Conservation (phyloP, 208 protist species). For the Sergeia podlipaevii region DNA sequence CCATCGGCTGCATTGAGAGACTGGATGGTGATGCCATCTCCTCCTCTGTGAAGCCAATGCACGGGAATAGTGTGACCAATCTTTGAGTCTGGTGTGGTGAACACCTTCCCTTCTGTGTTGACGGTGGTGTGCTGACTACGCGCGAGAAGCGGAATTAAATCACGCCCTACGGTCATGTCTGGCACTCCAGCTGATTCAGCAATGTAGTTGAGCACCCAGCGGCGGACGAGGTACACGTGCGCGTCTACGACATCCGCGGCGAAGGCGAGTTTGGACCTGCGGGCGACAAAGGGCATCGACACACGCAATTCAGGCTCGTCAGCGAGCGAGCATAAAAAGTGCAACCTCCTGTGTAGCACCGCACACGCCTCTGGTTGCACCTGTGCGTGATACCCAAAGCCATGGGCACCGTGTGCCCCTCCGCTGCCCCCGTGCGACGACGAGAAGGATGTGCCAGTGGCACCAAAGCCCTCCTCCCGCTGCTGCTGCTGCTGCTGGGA, state of each 20-base stretch:
- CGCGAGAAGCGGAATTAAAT: constrained; percentile 66
- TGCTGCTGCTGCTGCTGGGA: not conserved
- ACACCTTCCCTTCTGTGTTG: constrained; percentile 34
- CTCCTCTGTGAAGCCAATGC: constrained; percentile 48
- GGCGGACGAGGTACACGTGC: constrained; percentile 64
- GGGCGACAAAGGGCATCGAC: constrained; percentile 56
- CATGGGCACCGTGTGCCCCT: not conserved
- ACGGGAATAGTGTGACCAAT: constrained; percentile 46
- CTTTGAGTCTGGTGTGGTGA: constrained; percentile 49
- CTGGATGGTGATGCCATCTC: constrained; percentile 32
- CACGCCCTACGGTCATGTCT: not conserved
- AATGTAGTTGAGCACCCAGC: constrained; percentile 76
- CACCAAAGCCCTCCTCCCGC: not conserved
- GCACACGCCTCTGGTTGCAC: not conserved
- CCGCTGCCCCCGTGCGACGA: not conserved
- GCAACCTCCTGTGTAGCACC: constrained; percentile 50
- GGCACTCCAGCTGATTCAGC: constrained; percentile 32
- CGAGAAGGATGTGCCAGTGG: not conserved
- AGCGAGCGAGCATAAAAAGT: constrained; percentile 59
- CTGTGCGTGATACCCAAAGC: not conserved
- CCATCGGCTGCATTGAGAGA: constrained; percentile 48
- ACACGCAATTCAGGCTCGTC: constrained; percentile 44
- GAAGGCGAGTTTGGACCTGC: constrained; percentile 67
- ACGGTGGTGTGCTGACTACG: constrained; percentile 66
- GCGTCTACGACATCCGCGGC: constrained; percentile 59